Evolutionary conservation across 805 yeast species (phyloP).

Genomic region (Starmerella etchellsii): DNA sequence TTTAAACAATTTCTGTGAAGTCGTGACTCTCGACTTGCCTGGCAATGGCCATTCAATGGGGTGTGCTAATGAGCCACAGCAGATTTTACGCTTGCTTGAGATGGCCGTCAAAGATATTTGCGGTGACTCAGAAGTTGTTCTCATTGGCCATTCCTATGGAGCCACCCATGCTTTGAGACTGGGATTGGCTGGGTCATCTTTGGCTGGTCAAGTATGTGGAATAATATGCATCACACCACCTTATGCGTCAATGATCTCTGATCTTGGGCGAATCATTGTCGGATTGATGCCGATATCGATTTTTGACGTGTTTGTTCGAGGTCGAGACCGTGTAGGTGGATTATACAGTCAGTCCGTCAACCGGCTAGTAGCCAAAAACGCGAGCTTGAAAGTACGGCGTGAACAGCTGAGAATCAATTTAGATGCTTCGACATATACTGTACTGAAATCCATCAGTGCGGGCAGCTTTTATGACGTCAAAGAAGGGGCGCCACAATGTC

Average conservation of each 20-base stretch:
- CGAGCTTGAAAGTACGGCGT: conserved; percentile 33
- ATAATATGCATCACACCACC: conserved; percentile 30
- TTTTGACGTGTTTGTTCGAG: conserved; percentile 40
- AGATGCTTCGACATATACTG: conserved; percentile 42
- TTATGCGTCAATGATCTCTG: conserved; percentile 6
- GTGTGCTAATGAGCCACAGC: not conserved
- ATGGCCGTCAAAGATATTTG: conserved; percentile 13
- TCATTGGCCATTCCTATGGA: conserved; percentile 70
- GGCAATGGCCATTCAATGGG: conserved; percentile 53
- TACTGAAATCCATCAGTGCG: conserved; percentile 43
- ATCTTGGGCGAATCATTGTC: not conserved
- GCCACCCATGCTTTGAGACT: conserved; percentile 34
- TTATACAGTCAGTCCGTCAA: conserved; percentile 46
- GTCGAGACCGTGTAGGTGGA: conserved; percentile 52
- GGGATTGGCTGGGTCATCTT: conserved; percentile 6
- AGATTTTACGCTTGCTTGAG: conserved; percentile 9
- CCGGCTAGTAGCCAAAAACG: conserved; percentile 35
- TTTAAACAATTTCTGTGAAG: conserved; percentile 48
- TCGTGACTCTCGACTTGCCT: conserved; percentile 68
- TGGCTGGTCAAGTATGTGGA: conserved; percentile 22
- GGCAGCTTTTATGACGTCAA: conserved; percentile 33
- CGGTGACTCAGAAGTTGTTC: conserved; percentile 4
- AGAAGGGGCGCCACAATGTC: conserved; percentile 31
- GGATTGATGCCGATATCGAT: conserved; percentile 21
- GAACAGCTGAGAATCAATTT: conserved; percentile 61